Base-by-base conservation (phyloP, 2,329 filamentous ascomycete genomes). In the Akanthomyces lecanii region DNA sequence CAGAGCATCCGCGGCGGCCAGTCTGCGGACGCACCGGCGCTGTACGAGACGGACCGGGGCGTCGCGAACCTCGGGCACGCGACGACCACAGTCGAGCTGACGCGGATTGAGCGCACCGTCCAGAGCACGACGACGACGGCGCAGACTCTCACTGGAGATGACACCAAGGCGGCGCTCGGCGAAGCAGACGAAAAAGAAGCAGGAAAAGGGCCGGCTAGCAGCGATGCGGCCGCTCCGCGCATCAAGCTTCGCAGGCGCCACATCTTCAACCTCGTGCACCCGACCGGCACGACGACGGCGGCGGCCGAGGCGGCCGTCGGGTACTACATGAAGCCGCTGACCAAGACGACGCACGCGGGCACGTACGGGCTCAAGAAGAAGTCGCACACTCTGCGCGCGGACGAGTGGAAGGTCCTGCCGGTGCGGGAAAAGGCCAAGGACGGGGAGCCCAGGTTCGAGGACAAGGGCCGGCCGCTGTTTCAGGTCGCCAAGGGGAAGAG, bases 11-110 rank as follows among this genome's bases (percentile, higher is more conserved):
- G 67, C 42, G 68, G 68, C 21, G 69, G 71, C 21, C 7, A 2
- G 33, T 63, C 69, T 4, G 62, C 63, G 3, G 63, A 65, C 28
- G 64, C 65, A 18, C 50, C 66, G 3, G 62, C 66, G 3, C 66
- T 72, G 10, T 72, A 70, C 62, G 66, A 71, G 50, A 65, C 71
- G 5, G 71, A 68, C 44, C 67, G 67, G 16, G 68, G 69, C 53
- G 56, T 72, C 12, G 58, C 63, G 25, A 51, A 53, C 2, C 64
- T 70, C 21, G 58, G 65, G 3, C 65, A 67, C 30, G 62, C 66
- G 6, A 69, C 65, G 50, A 52, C 62, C 3, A 64, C 66, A 25
- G 69, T 69, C 0, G 65, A 68, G 28, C 65, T 72, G 48, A 55
- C 65, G 25, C 69, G 71, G 10, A 63, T 72, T 36, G 64, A 69